phyloP scores from a whole-genome alignment of 768 basidiomycete genomes.

The Boletus tomentosulus region DNA sequence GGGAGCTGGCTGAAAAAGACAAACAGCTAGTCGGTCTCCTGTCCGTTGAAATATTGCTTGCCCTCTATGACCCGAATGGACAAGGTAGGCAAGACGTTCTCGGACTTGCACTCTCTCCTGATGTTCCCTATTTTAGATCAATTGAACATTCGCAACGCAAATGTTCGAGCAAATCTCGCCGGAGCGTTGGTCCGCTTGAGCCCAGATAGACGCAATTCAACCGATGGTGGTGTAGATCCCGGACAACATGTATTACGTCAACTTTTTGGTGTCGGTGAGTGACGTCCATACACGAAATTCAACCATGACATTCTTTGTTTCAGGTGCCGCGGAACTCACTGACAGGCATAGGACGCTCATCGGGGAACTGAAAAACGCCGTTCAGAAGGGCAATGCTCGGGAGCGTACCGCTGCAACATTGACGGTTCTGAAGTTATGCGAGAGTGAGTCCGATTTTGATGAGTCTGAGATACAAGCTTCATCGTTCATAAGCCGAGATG shows the following conservation, averaged over 20 bases:
- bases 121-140: not conserved
- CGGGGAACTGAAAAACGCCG: slow-evolving; percentile 3
- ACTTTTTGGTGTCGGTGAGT: slow-evolving; percentile 19
- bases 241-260: slow-evolving; percentile 3
- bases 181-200: slow-evolving; percentile 9
- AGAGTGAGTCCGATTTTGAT: slow-evolving; percentile 8
- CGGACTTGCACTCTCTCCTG: not conserved
- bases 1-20: slow-evolving; percentile 9
- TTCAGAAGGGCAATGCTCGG: not conserved
- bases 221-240: not conserved
- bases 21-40: slow-evolving; percentile 14
- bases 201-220: not conserved
- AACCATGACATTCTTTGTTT: not conserved
- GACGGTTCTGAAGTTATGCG: slow-evolving; percentile 19
- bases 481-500: not conserved
- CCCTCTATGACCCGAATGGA: slow-evolving; percentile 4
- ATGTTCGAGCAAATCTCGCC: slow-evolving; percentile 18
- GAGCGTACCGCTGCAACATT: slow-evolving; percentile 24
- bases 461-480: not conserved
- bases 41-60: slow-evolving; percentile 19
- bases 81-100: not conserved
- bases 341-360: slow-evolving; percentile 10
- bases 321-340: slow-evolving; percentile 6
- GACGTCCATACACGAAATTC: not conserved
- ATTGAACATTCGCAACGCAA: slow-evolving; percentile 4